Percentiles rank a stretch among this genome's conserved stretches.
These are phyloP conservation scores for Aspergillus vadensis DNA, from an alignment of 2,329 filamentous ascomycete genomes.

Conservation along the genomic window DNA sequence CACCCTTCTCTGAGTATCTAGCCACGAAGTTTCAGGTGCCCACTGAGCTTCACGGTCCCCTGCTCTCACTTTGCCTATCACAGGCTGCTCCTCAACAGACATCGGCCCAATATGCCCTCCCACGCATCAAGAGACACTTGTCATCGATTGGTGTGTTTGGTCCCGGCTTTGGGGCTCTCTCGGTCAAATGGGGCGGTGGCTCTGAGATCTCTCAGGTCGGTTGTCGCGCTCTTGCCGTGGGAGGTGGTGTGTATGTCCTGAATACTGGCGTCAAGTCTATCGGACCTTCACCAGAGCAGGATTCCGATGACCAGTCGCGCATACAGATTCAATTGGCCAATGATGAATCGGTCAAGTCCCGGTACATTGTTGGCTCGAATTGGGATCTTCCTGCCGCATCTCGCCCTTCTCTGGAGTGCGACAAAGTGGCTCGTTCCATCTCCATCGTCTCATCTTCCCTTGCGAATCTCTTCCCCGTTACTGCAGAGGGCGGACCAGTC, in stretches of 20 bases:
- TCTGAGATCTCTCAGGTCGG: constrained; percentile 89
- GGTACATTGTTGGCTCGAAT: constrained; percentile 38
- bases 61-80: constrained; percentile 73
- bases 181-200: constrained; percentile 89
- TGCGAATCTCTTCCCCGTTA: constrained; percentile 65
- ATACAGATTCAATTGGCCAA: constrained; percentile 38
- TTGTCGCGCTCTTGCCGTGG: constrained; percentile 87
- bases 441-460: constrained; percentile 70
- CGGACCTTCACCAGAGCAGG: constrained; percentile 14
- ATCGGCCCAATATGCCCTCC: constrained; percentile 68
- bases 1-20: constrained; percentile 51
- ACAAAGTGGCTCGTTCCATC: constrained; percentile 61
- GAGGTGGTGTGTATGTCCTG: constrained; percentile 86
- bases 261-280: constrained; percentile 63
- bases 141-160: constrained; percentile 86
- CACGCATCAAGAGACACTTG: constrained; percentile 75
- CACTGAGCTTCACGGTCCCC: constrained; percentile 63
- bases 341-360: constrained; percentile 41
- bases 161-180: constrained; percentile 82
- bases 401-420: constrained; percentile 26
- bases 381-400: constrained; percentile 39
- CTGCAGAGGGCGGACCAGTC: constrained; percentile 72
- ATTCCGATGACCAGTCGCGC: constrained; percentile 21
- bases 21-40: constrained; percentile 67
- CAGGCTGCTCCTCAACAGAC: constrained; percentile 58